phyloP scores from a whole-genome alignment of 2,329 filamentous ascomycete species.

The Trichoderma arundinaceum region DNA sequence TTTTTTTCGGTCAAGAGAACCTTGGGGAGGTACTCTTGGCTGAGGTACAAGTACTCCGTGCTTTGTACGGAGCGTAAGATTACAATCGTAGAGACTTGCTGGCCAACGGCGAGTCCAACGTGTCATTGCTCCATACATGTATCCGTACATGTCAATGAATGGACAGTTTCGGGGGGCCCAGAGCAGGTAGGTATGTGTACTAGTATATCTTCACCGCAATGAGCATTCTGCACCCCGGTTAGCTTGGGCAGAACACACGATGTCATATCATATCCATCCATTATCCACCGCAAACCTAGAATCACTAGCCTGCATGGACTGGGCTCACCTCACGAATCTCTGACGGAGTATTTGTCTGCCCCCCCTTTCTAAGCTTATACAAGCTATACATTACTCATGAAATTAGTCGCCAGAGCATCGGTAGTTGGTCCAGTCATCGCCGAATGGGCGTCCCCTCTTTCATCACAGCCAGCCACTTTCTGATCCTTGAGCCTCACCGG shows the following conservation, averaged over 20 bases:
- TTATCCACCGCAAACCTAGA: neutral
- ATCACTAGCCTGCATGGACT: neutral
- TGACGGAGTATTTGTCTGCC: conserved; percentile 7
- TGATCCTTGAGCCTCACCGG: neutral
- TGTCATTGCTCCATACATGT: neutral
- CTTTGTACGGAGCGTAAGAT: no score
- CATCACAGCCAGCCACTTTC: neutral
- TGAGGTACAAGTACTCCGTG: no score
- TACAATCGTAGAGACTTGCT: neutral
- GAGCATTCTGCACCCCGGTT: neutral
- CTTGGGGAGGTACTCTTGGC: neutral
- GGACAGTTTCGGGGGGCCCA: no score
- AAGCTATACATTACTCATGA: neutral
- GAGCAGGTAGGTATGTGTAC: neutral
- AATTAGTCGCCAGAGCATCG: neutral
- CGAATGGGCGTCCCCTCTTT: neutral
- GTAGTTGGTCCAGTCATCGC: neutral
- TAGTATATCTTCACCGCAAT: conserved; percentile 3
- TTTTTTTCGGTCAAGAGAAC: neutral
- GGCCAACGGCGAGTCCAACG: no score
- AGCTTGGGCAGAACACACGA: neutral
- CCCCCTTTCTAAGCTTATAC: neutral
- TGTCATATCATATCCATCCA: neutral
- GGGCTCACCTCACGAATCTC: neutral
- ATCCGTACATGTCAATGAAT: no score